Percentiles rank a stretch among this genome's conserved stretches.
Conservation (phyloP, 768 basidiomycete species). For the Kwoniella heveanensis region DNA sequence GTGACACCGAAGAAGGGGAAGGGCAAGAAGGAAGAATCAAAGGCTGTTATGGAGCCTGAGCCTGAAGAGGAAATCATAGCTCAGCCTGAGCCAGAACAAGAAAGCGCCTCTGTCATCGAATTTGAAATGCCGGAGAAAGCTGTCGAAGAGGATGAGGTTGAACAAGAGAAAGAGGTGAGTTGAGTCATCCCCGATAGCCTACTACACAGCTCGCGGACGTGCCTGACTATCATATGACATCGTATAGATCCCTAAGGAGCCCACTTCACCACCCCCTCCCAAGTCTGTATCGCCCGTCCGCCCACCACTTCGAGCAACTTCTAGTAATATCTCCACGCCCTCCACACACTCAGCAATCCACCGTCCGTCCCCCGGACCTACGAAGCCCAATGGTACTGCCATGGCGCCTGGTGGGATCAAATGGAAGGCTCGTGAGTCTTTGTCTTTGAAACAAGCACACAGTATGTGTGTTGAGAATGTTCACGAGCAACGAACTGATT, state of each 20-base stretch:
- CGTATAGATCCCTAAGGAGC: conserved; percentile 3
- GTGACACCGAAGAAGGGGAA: conserved; percentile 13
- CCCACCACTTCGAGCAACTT: conserved; percentile 18
- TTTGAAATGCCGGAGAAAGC: background rate
- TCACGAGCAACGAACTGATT: background rate
- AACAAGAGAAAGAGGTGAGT: conserved; percentile 1
- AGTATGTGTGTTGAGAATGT: too few species aligned
- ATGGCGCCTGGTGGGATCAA: conserved; percentile 36
- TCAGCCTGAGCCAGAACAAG: background rate
- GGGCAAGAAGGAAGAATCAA: conserved; percentile 12
- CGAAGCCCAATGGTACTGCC: conserved; percentile 24
- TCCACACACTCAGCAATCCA: conserved; percentile 3
- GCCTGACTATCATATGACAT: background rate
- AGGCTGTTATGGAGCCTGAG: conserved; percentile 15
- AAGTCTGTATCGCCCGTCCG: conserved; percentile 12
- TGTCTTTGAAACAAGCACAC: too few species aligned
- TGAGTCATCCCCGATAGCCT: too few species aligned
- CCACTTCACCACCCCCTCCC: conserved; percentile 4
- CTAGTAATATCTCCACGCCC: conserved; percentile 19
- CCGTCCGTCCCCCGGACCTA: conserved; percentile 40
- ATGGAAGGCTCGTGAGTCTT: conserved; percentile 48
- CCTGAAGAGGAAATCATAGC: background rate
- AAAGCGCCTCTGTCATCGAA: too few species aligned
- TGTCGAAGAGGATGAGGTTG: conserved; percentile 9
- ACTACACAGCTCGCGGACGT: too few species aligned